Evolutionary conservation across 208 protist species (phyloP), one percentile per base, ranked within the genome.

Genomic region (Trypanosoma mega): DNA sequence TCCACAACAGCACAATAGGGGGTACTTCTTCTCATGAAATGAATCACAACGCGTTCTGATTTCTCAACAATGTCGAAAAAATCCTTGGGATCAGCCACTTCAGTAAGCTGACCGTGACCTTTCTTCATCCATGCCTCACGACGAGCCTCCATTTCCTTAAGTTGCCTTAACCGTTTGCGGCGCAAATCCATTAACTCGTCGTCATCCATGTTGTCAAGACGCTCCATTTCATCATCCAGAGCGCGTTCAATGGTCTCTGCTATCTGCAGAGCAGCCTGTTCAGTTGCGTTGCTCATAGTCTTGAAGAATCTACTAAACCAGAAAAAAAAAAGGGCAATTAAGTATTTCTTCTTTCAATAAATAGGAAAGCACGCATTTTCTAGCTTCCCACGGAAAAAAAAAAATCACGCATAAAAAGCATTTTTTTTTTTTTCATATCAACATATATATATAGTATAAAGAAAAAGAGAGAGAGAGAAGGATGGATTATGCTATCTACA

Each of bases 1-100:
- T 97, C 87, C 23, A 97, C 68, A 46, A 97, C 87, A 55, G 85
- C 71, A 47, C 90, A 96, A 6, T 87, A 74, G 43, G 79, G 68
- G 2, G 88, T 97, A 33, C 80, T 85, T 36, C 77, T 68, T 30
- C 93, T 78, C 84, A 95, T 96, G 66, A 97, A 97, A 64, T 97
- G 90, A 46, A 92, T 76, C 9, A 95, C 76, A 29, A 96, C 73
- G n/a, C 90, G 72, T 63, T 97, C 90, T 45, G 84, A 93, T 30
- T 44, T 36, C 45, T 91, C 74, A 9, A 90, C 77, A 46, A 68
- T 62, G 27, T 90, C 67, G 63, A 96, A 97, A 63, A 97, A 97
- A 30, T 87, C 80, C 36, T 90, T 82, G 16, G 85, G 74, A 36
- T 82, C 71, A 20, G 77, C 52, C 18, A 97, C 62, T 67, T 96